These are phyloP conservation scores for Rhododendron simsii DNA, from an alignment of 148 eudicot genomes.

Conservation along the genomic window DNA sequence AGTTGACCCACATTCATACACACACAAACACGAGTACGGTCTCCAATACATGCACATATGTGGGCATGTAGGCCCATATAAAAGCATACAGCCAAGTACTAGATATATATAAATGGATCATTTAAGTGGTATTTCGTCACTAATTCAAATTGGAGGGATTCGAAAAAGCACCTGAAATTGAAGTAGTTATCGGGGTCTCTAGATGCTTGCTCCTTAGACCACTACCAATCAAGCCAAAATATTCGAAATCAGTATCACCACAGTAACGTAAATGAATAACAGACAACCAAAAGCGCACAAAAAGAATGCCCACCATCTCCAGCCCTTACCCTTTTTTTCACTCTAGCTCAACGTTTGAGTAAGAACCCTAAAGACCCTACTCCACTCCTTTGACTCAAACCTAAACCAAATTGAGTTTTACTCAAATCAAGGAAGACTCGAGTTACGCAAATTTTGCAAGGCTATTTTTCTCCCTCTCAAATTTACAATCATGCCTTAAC, in stretches of 20 bases:
- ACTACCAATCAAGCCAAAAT: conserved; percentile 18
- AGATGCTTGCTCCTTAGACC: conserved; percentile 72
- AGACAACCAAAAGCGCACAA: not conserved
- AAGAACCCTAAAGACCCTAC: not conserved
- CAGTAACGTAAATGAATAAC: not conserved
- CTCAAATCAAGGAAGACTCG: too few species aligned
- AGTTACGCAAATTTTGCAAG: too few species aligned
- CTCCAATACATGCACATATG: not conserved
- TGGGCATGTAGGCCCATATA: not conserved
- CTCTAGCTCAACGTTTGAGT: not conserved
- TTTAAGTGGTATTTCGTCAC: not conserved
- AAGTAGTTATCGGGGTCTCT: conserved; percentile 83
- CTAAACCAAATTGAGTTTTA: too few species aligned
- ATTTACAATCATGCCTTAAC: too few species aligned
- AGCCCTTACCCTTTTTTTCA: not conserved
- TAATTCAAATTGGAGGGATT: not conserved
- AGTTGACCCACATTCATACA: not conserved
- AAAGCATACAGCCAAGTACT: not conserved
- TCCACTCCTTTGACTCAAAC: not conserved
- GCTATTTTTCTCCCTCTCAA: not conserved
- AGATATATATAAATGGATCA: not conserved
- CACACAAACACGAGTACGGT: not conserved
- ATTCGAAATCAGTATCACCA: not conserved
- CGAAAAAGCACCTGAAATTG: conserved; percentile 64
- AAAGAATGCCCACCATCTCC: not conserved